Conservation (phyloP, 2,329 filamentous ascomycete genomes). For the Stagonosporopsis cucurbitacearum region DNA sequence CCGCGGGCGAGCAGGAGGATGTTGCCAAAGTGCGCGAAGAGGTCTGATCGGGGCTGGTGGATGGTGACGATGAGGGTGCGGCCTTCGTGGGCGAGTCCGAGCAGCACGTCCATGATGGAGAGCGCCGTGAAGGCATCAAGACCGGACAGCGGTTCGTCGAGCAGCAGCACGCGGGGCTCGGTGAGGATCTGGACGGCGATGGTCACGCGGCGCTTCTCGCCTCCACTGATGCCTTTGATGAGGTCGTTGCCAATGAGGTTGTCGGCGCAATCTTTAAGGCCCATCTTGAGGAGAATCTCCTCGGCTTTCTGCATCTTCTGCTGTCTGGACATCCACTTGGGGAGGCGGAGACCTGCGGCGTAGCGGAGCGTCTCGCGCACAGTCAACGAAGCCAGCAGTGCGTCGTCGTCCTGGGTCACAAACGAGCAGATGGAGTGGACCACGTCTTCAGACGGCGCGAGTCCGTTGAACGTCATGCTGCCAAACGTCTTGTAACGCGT, state of each 20-base stretch:
- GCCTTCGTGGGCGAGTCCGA: conserved; percentile 73
- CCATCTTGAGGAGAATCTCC: conserved; percentile 75
- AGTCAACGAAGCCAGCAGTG: conserved; percentile 74
- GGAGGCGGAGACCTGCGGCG: conserved; percentile 73
- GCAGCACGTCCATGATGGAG: conserved; percentile 73
- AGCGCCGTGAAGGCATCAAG: conserved; percentile 79
- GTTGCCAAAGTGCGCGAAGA: conserved; percentile 75
- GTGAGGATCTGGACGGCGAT: conserved; percentile 81
- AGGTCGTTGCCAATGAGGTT: conserved; percentile 75
- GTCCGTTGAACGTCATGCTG: conserved; percentile 72
- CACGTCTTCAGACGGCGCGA: conserved; percentile 70
- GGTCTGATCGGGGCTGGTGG: conserved; percentile 75
- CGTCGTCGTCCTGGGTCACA: conserved; percentile 80
- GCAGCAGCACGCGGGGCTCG: conserved; percentile 72
- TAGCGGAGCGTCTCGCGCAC: conserved; percentile 74
- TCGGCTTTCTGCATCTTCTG: conserved; percentile 74
- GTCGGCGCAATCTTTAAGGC: conserved; percentile 78
- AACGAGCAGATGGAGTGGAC: conserved; percentile 76
- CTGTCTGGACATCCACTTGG: conserved; percentile 70
- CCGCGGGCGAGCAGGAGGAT: conserved; percentile 74
- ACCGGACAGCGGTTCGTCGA: conserved; percentile 79
- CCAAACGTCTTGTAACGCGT: conserved; percentile 69
- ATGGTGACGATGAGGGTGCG: conserved; percentile 79
- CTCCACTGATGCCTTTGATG: conserved; percentile 79
- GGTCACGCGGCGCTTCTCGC: conserved; percentile 78